Evolutionary conservation across 495 filamentous ascomycete genomes (phyloP).

Genomic region (Penicillium cosmopolitanum): DNA sequence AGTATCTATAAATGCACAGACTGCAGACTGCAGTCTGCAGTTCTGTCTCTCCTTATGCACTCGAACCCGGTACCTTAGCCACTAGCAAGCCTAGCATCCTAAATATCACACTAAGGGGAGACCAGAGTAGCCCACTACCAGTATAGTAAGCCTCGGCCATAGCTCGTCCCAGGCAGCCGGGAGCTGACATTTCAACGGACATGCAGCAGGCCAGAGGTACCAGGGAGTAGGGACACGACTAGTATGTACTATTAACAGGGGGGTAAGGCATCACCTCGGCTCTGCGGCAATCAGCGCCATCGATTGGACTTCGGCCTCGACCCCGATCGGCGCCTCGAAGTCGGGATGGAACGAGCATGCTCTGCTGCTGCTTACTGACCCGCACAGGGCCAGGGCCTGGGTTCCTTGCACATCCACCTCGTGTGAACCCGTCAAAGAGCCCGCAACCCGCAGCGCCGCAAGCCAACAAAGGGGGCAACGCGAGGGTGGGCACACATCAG

Average conservation of each 20-base stretch:
- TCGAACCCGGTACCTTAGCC: background rate
- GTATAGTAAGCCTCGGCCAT: slow-evolving; percentile 4
- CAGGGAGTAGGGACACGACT: slow-evolving; percentile 3
- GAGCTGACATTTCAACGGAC: slow-evolving; percentile 15
- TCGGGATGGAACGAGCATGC: background rate
- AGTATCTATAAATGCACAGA: no score
- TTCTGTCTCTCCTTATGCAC: background rate
- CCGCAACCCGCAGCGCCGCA: background rate
- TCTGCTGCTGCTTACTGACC: background rate
- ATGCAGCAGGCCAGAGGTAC: slow-evolving; percentile 12
- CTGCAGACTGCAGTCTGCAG: no score
- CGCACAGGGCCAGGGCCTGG: background rate
- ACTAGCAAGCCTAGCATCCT: background rate
- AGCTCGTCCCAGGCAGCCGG: slow-evolving; percentile 4
- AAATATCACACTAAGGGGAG: background rate
- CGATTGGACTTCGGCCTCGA: background rate
- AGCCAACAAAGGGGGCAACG: background rate
- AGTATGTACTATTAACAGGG: background rate
- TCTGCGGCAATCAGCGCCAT: background rate
- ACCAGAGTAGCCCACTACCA: background rate
- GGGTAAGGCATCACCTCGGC: slow-evolving; percentile 1
- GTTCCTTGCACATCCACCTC: slow-evolving; percentile 9
- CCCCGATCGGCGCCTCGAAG: slow-evolving; percentile 1
- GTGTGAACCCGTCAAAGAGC: slow-evolving; percentile 3
- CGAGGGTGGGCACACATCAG: slow-evolving; percentile 1